Percentiles rank a stretch among this genome's conserved stretches.
Evolutionary conservation across 78 protist genomes (phyloP).

Genomic region (Protostelium mycophagum): DNA sequence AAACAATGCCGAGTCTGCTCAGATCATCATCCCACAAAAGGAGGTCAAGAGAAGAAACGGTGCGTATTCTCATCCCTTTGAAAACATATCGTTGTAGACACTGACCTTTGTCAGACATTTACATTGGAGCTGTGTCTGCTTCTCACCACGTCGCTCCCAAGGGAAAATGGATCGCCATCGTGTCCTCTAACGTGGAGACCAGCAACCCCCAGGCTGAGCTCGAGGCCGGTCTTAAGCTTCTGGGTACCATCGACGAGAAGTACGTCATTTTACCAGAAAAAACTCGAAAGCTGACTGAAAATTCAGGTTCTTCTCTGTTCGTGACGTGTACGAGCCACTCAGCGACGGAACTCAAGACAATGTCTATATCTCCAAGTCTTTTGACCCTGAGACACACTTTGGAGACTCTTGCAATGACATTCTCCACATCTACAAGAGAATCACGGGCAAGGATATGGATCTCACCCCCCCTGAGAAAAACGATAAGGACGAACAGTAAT

Average conservation of each 20-base stretch:
- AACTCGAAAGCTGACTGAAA: neutral
- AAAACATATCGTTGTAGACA: neutral
- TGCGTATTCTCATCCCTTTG: neutral
- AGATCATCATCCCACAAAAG: slow-evolving; percentile 93
- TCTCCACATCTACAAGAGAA: slow-evolving; percentile 58
- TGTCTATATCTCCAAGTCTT: slow-evolving; percentile 73
- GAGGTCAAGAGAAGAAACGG: slow-evolving; percentile 75
- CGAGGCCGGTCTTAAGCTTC: slow-evolving; percentile 80
- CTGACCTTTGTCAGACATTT: slow-evolving; percentile 78
- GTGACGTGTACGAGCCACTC: slow-evolving; percentile 71
- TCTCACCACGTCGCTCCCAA: slow-evolving; percentile 86
- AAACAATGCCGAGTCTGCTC: slow-evolving; percentile 67
- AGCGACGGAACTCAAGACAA: slow-evolving; percentile 68
- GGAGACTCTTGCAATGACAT: slow-evolving; percentile 81
- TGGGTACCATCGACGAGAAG: slow-evolving; percentile 79
- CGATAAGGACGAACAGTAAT: neutral
- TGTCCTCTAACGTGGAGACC: slow-evolving; percentile 88
- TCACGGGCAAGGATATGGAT: slow-evolving; percentile 69
- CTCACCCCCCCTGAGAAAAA: slow-evolving; percentile 9
- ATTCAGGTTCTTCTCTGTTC: slow-evolving; percentile 44
- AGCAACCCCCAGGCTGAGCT: slow-evolving; percentile 89
- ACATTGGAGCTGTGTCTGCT: slow-evolving; percentile 77
- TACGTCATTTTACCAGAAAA: neutral
- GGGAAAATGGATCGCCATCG: slow-evolving; percentile 92
- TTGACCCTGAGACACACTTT: slow-evolving; percentile 90